Conservation (phyloP, 2,329 filamentous ascomycete genomes). For the Ophiostoma sp. region DNA sequence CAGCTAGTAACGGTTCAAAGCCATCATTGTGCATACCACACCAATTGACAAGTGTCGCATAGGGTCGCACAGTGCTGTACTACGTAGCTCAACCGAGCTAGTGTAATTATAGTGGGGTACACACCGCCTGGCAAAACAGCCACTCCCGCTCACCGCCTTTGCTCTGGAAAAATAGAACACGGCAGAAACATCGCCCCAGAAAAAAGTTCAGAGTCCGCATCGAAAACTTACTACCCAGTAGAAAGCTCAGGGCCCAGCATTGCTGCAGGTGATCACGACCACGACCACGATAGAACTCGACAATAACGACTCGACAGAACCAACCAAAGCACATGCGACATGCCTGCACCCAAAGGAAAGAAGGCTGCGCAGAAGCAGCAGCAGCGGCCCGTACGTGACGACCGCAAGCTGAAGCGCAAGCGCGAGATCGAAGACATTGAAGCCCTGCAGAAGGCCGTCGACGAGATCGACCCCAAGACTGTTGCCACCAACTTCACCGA, state of each 20-base stretch:
- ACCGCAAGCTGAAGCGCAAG: constrained; percentile 31
- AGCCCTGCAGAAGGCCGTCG: constrained; percentile 30
- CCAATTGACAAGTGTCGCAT: background rate
- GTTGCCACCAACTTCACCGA: constrained; percentile 66
- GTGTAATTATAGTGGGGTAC: background rate
- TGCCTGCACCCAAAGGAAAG: constrained; percentile 22
- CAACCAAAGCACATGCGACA: background rate
- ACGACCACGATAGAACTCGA: background rate
- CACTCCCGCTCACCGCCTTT: background rate
- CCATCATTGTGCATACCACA: background rate
- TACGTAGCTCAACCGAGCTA: background rate
- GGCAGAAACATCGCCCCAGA: constrained; percentile 19
- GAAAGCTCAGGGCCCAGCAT: background rate
- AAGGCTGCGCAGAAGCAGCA: constrained; percentile 17
- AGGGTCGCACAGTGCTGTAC: background rate
- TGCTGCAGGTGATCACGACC: background rate
- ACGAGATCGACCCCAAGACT: constrained; percentile 49
- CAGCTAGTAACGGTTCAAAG: background rate
- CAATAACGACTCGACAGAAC: background rate
- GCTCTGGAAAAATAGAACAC: constrained; percentile 19
- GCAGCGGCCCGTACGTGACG: constrained; percentile 22
- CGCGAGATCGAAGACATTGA: constrained; percentile 30
- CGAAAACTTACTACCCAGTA: background rate
- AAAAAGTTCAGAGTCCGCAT: constrained; percentile 12
- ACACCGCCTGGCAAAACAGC: constrained; percentile 18